These are phyloP conservation scores for Atractiella rhizophila DNA, from an alignment of 768 basidiomycete species.

Conservation along the genomic window DNA sequence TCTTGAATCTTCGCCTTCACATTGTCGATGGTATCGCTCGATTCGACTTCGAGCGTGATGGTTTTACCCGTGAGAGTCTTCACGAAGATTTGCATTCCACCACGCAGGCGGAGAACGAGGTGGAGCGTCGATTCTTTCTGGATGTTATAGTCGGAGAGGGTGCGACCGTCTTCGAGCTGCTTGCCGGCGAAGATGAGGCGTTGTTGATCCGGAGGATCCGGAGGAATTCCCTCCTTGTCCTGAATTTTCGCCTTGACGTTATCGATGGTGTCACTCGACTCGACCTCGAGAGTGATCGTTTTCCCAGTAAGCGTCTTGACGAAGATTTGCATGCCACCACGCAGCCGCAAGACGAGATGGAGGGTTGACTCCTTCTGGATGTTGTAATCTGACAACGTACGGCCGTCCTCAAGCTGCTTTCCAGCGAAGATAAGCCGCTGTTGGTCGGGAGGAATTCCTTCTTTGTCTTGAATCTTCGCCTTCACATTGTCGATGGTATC, in stretches of 20 bases:
- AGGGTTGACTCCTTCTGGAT: slow-evolving; percentile 39
- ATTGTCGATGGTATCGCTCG: slow-evolving; percentile 77
- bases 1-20: slow-evolving; percentile 88
- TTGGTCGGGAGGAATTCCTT: slow-evolving; percentile 77
- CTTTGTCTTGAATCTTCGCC: slow-evolving; percentile 85
- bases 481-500: slow-evolving; percentile 88
- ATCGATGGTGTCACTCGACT: slow-evolving; percentile 78
- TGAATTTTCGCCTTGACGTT: slow-evolving; percentile 87
- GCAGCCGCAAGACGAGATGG: slow-evolving; percentile 84
- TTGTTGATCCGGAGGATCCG: slow-evolving; percentile 57
- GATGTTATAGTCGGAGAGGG: slow-evolving; percentile 83
- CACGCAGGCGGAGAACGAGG: slow-evolving; percentile 85
- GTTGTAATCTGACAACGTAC: slow-evolving; percentile 71
- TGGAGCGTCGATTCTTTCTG: slow-evolving; percentile 53
- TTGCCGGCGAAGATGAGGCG: slow-evolving; percentile 97
- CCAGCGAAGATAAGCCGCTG: slow-evolving; percentile 79
- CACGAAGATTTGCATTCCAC: slow-evolving; percentile 92
- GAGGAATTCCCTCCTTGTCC: slow-evolving; percentile 82
- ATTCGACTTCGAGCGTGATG: slow-evolving; percentile 78
- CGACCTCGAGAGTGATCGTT: slow-evolving; percentile 48
- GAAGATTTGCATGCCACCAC: slow-evolving; percentile 90
- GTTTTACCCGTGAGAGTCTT: slow-evolving; percentile 60
- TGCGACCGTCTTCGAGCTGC: slow-evolving; percentile 97
- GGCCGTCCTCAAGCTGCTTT: slow-evolving; percentile 75
- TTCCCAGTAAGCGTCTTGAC: slow-evolving; percentile 48